Evolutionary conservation across 1,284 basidiomycete genomes (phyloP).

Genomic region (Tylopilus sp.): DNA sequence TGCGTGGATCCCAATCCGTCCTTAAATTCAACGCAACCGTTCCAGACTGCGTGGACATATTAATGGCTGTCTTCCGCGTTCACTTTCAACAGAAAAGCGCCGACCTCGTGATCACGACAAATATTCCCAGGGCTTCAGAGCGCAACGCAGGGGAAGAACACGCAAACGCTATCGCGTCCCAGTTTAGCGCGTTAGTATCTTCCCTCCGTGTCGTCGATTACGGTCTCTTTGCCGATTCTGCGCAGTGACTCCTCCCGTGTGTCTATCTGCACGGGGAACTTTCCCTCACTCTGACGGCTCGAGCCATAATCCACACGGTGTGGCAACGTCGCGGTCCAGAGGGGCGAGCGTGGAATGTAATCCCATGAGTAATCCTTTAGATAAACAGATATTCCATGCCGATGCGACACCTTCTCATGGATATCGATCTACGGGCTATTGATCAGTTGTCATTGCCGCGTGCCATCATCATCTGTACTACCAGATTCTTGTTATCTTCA

Average conservation of each 20-base stretch:
- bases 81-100: conserved; percentile 49
- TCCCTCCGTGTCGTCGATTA: conserved; percentile 71
- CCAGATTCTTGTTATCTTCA: not conserved
- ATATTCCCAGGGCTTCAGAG: conserved; percentile 55
- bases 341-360: conserved; percentile 5
- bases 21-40: conserved; percentile 67
- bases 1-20: conserved; percentile 68
- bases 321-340: not conserved
- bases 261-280: not conserved
- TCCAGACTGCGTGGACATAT: conserved; percentile 67
- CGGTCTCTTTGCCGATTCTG: conserved; percentile 54
- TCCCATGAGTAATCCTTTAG: conserved; percentile 4
- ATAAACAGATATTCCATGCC: not conserved
- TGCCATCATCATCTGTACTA: not conserved
- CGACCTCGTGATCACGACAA: conserved; percentile 80
- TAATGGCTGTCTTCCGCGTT: conserved; percentile 78
- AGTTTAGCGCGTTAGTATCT: conserved; percentile 55
- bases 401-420: conserved; percentile 11
- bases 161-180: conserved; percentile 35
- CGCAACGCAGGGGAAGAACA: conserved; percentile 41
- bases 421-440: not conserved
- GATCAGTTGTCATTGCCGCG: not conserved
- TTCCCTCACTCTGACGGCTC: not conserved
- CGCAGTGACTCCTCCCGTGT: not conserved
- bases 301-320: not conserved